Evolutionary conservation across 2,329 filamentous ascomycete genomes (phyloP).

Genomic region (Penicillium sclerotigenum): DNA sequence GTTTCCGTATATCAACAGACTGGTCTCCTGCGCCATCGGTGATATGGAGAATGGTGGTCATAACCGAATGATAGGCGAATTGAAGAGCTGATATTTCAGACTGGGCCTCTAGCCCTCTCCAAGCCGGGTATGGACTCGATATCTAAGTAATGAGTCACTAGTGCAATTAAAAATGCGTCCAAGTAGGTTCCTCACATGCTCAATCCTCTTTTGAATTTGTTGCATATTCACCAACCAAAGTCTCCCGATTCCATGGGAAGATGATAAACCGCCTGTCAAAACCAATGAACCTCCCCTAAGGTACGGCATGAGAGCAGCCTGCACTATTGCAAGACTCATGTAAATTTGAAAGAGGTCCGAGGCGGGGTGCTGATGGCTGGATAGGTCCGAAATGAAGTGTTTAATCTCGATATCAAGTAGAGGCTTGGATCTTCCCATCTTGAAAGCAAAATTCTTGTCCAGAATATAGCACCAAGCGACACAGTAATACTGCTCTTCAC

Average conservation of each 20-base stretch:
- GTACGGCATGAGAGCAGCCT: background rate
- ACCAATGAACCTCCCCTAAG: background rate
- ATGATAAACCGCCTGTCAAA: background rate
- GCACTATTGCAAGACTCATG: background rate
- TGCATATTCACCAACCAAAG: background rate
- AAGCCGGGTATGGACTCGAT: background rate
- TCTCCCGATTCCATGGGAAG: background rate
- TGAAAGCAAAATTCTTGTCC: background rate
- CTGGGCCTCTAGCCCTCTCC: background rate
- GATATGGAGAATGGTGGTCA: background rate
- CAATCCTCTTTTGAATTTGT: background rate
- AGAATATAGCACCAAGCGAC: background rate
- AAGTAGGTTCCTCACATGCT: background rate
- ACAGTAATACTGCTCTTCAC: background rate
- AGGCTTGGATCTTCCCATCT: background rate
- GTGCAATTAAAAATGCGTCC: background rate
- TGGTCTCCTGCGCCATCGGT: background rate
- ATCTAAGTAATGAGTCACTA: background rate
- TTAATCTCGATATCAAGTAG: background rate
- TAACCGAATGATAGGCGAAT: background rate
- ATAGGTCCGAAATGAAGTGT: background rate
- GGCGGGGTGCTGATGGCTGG: background rate
- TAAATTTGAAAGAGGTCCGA: background rate
- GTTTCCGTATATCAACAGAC: background rate
- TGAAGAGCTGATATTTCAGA: background rate